A percentile compares a stretch with the other conserved stretches of the same genome.
phyloP scores from a whole-genome alignment of 805 yeast genomes.

The Candida maris region DNA sequence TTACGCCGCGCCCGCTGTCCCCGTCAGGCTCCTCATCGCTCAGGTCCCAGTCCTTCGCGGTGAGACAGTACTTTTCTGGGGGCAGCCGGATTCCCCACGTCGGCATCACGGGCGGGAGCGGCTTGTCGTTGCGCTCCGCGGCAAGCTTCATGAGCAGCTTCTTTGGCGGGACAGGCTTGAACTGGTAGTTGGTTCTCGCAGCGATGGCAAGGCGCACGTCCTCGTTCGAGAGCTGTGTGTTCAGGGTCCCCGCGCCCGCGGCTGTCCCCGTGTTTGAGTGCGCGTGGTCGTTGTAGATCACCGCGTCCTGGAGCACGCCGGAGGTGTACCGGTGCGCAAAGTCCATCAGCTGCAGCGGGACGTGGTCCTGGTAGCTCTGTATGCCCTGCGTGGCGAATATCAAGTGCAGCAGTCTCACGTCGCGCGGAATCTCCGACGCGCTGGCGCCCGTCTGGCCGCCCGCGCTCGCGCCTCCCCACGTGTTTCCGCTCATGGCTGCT shows the following conservation, averaged over 20 bases:
- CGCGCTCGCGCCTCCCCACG: background rate
- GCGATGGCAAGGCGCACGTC: conserved; percentile 91
- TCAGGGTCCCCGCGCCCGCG: conserved; percentile 33
- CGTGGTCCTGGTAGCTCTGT: conserved; percentile 90
- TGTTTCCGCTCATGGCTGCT: background rate
- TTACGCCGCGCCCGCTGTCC: background rate
- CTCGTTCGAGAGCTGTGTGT: conserved; percentile 67
- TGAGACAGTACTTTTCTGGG: conserved; percentile 94
- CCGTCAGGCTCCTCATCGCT: conserved; percentile 1
- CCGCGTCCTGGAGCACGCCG: conserved; percentile 84
- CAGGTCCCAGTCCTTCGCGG: conserved; percentile 75
- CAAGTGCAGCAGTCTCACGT: conserved; percentile 84
- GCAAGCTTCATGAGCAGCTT: conserved; percentile 89
- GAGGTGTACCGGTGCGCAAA: conserved; percentile 90
- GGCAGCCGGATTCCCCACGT: conserved; percentile 92
- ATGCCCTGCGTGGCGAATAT: conserved; percentile 93
- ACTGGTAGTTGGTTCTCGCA: conserved; percentile 92
- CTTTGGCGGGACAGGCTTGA: conserved; percentile 93
- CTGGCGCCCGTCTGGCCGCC: conserved; percentile 2
- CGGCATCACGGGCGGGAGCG: conserved; percentile 88
- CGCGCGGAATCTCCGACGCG: conserved; percentile 62
- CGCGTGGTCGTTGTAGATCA: conserved; percentile 82
- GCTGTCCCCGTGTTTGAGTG: conserved; percentile 39
- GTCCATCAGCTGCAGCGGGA: conserved; percentile 93
- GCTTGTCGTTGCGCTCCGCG: conserved; percentile 82